A percentile compares a stretch with the other conserved stretches of the same genome.
Evolutionary conservation across 148 eudicot species (phyloP).

Genomic region (Mesembryanthemum crystallinum): DNA sequence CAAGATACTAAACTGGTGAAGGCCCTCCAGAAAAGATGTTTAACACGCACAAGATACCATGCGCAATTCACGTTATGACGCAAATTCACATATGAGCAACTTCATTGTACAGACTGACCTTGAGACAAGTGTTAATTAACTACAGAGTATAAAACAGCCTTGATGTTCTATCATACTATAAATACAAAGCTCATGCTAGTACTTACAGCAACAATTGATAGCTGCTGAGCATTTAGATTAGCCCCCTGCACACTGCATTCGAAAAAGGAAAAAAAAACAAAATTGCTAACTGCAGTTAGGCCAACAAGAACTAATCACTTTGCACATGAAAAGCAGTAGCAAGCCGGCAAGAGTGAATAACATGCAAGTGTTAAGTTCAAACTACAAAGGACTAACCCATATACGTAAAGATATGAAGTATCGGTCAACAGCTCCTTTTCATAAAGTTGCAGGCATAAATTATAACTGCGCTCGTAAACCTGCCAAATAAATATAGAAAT

Average conservation of each 20-base stretch:
- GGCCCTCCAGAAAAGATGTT: not conserved
- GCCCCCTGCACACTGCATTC: conserved; percentile 67
- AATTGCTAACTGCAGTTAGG: not conserved
- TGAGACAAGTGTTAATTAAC: not conserved
- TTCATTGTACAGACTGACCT: not conserved
- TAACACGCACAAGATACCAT: not conserved
- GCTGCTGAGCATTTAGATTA: conserved; percentile 82
- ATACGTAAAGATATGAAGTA: conserved; percentile 70
- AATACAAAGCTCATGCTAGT: not conserved
- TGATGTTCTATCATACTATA: not conserved
- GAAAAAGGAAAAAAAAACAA: not conserved
- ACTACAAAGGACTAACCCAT: conserved; percentile 54
- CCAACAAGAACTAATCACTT: not conserved
- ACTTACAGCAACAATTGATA: conserved; percentile 88
- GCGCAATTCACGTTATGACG: not conserved
- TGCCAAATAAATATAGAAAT: conserved; percentile 27
- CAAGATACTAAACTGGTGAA: not conserved
- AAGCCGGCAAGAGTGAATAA: not conserved
- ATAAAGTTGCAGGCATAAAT: conserved; percentile 82
- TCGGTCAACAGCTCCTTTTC: conserved; percentile 88
- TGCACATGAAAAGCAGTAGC: not conserved
- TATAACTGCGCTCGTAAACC: conserved; percentile 90
- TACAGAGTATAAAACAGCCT: conserved; percentile 5
- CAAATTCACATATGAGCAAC: not conserved
- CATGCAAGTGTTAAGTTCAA: not conserved